Evolutionary conservation across 2,329 filamentous ascomycete genomes (phyloP).

Genomic region (Dactylellina leptospora): DNA sequence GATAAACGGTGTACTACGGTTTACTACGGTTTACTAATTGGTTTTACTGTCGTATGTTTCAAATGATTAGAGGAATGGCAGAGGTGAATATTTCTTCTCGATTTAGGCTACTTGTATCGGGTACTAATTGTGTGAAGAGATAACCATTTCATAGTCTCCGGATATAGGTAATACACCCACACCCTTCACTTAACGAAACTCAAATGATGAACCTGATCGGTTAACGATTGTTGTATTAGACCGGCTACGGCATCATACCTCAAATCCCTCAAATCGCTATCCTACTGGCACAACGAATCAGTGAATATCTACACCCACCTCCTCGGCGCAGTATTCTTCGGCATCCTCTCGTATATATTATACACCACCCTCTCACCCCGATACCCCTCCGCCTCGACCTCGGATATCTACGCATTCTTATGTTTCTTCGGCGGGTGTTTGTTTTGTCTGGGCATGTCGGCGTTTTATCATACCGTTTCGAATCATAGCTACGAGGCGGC

Average conservation of each 20-base stretch:
- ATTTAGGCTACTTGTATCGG: not conserved
- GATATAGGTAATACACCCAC: slow-evolving; percentile 66
- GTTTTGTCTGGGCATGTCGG: slow-evolving; percentile 79
- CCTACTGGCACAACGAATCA: slow-evolving; percentile 63
- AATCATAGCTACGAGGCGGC: slow-evolving; percentile 84
- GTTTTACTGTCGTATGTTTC: not conserved
- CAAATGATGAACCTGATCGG: slow-evolving; percentile 61
- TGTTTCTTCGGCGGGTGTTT: slow-evolving; percentile 82
- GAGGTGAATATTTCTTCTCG: slow-evolving; percentile 9
- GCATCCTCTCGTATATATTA: slow-evolving; percentile 61
- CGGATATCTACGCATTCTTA: slow-evolving; percentile 76
- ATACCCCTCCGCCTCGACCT: slow-evolving; percentile 69
- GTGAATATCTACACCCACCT: slow-evolving; percentile 79
- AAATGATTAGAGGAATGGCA: slow-evolving; percentile 39
- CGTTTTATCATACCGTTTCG: slow-evolving; percentile 81
- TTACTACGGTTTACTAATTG: slow-evolving; percentile 1
- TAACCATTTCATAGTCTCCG: slow-evolving; percentile 74
- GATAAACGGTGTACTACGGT: not conserved
- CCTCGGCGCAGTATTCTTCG: slow-evolving; percentile 70
- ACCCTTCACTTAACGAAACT: not conserved
- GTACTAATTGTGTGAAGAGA: slow-evolving; percentile 61
- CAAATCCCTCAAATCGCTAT: slow-evolving; percentile 29
- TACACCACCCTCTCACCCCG: slow-evolving; percentile 72
- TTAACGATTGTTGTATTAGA: slow-evolving; percentile 61
- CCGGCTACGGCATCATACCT: slow-evolving; percentile 66